Evolutionary conservation across 1,284 basidiomycete species (phyloP).

Genomic region (Ustilago cynodontis): DNA sequence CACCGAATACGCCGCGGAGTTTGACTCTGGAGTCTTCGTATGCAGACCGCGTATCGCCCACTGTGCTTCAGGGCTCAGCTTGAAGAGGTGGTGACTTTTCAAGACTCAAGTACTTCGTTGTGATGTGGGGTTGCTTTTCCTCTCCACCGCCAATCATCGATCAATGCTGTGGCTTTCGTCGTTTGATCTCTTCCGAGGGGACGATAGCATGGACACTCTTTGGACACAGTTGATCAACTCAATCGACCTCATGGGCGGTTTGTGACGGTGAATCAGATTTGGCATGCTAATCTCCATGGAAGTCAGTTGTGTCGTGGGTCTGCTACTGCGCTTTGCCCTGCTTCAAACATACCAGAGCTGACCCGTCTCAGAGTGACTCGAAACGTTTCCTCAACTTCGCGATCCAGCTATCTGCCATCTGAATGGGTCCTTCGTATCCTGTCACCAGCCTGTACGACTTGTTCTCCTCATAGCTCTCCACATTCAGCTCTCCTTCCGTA

Average conservation of each 20-base stretch:
- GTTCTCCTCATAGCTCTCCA: conserved; percentile 64
- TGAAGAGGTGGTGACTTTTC: neutral
- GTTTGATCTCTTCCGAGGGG: neutral
- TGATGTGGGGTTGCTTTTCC: neutral
- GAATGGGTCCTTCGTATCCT: conserved; percentile 60
- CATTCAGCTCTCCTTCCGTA: conserved; percentile 50
- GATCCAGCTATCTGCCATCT: conserved; percentile 53
- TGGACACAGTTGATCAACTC: neutral
- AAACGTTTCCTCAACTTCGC: conserved; percentile 36
- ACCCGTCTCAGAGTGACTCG: conserved; percentile 26
- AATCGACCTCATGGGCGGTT: neutral
- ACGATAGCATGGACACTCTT: neutral
- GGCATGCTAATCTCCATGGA: no score
- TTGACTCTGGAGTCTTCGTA: neutral
- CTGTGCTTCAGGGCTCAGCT: neutral
- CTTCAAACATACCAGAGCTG: no score
- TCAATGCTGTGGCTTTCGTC: neutral
- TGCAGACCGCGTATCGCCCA: neutral
- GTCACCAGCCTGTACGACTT: conserved; percentile 63
- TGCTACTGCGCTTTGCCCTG: no score
- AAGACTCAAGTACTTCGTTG: neutral
- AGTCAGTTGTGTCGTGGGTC: no score
- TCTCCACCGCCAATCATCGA: neutral
- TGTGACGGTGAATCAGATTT: neutral
- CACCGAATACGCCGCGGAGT: neutral